Conservation (phyloP, 192 early-diverging fungal species). For the Thamnidium elegans region DNA sequence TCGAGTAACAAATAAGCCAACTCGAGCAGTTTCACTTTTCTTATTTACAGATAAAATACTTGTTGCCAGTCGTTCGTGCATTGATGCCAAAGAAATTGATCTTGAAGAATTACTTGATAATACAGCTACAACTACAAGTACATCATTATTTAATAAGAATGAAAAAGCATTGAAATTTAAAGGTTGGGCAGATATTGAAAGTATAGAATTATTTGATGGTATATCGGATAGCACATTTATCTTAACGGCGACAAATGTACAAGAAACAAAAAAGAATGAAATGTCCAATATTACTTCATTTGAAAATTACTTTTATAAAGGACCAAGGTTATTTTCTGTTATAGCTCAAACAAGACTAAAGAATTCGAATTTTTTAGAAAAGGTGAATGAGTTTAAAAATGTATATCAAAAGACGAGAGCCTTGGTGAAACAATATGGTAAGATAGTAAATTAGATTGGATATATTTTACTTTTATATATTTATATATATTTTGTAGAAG, state of each 20-base stretch:
- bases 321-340: conserved; percentile 18
- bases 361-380: neutral
- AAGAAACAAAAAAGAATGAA: neutral
- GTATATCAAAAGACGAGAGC: conserved; percentile 9
- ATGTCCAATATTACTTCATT: conserved; percentile 16
- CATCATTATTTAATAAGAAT: conserved; percentile 3
- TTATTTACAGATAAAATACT: conserved; percentile 39
- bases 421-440: conserved; percentile 16
- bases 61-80: conserved; percentile 29
- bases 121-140: neutral
- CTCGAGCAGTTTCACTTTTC: conserved; percentile 32
- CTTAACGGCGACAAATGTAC: conserved; percentile 14
- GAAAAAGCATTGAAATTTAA: conserved; percentile 27
- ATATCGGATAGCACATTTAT: conserved; percentile 19
- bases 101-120: conserved; percentile 20
- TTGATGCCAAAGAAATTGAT: conserved; percentile 25
- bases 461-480: neutral
- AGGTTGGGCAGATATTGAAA: conserved; percentile 37
- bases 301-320: conserved; percentile 35
- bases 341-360: neutral
- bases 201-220: conserved; percentile 33
- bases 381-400: neutral
- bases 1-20: conserved; percentile 23
- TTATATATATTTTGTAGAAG: too few relatives aligned
- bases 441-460: neutral